These are phyloP conservation scores for Aspergillus viridinutans DNA, from an alignment of 2,329 filamentous ascomycete genomes.

Conservation along the genomic window DNA sequence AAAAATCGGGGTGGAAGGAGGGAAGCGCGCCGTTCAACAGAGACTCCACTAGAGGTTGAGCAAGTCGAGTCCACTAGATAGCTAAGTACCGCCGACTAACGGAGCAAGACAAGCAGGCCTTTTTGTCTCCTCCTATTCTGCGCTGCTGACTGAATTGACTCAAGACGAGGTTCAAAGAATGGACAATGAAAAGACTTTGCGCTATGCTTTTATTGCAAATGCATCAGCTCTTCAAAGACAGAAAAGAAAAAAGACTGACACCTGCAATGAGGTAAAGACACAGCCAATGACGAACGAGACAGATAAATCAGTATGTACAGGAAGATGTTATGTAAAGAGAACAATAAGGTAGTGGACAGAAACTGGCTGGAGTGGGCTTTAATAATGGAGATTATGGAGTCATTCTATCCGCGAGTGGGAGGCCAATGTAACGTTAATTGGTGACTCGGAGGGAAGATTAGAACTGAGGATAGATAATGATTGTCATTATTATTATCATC, in stretches of 20 bases:
- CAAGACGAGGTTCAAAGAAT: not conserved
- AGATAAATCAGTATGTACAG: slow-evolving; percentile 8
- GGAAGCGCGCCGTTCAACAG: not conserved
- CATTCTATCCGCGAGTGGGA: not conserved
- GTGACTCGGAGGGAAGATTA: not conserved
- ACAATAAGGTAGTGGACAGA: slow-evolving; percentile 3
- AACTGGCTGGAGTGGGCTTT: slow-evolving; percentile 1
- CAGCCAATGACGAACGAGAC: slow-evolving; percentile 11
- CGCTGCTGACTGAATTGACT: not conserved
- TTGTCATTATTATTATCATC: not conserved
- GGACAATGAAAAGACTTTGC: not conserved
- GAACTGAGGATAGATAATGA: not conserved
- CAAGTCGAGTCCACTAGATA: not conserved
- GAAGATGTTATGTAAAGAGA: slow-evolving; percentile 25
- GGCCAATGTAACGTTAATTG: slow-evolving; percentile 10
- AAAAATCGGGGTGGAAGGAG: not conserved
- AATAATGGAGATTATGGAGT: not conserved
- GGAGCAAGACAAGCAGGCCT: not conserved
- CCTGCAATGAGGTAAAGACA: slow-evolving; percentile 3
- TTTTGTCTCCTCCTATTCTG: not conserved
- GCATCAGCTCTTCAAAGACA: not conserved
- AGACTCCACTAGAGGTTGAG: not conserved
- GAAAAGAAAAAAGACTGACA: not conserved
- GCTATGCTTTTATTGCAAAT: not conserved
- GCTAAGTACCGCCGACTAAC: not conserved